A percentile compares a stretch with the other conserved stretches of the same genome.
Evolutionary conservation across 371 early-diverging fungal species (phyloP).

Genomic region (Lichtheimia ramosa): DNA sequence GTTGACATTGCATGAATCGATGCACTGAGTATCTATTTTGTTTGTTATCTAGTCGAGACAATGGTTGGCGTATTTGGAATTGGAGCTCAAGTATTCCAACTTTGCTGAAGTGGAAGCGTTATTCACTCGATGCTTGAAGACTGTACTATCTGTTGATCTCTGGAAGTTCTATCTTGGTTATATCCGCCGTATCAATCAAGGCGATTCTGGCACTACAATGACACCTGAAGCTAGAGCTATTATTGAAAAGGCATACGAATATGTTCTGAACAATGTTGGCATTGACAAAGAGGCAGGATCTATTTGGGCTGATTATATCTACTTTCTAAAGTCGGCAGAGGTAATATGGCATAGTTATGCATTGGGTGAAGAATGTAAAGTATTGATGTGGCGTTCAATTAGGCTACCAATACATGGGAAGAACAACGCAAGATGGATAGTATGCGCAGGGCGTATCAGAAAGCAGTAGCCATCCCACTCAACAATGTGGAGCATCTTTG

Average conservation of each 20-base stretch:
- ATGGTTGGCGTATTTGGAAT: conserved; percentile 84
- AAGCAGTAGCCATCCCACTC: conserved; percentile 84
- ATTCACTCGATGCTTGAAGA: conserved; percentile 81
- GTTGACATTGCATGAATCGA: too few species aligned
- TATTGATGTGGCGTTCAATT: background rate
- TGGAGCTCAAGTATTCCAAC: conserved; percentile 78
- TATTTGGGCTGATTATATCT: conserved; percentile 90
- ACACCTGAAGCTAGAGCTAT: conserved; percentile 71
- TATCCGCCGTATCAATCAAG: conserved; percentile 75
- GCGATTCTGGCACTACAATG: conserved; percentile 44
- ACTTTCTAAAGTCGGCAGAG: conserved; percentile 79
- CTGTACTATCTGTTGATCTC: conserved; percentile 82
- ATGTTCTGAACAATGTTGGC: conserved; percentile 85
- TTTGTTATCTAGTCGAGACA: conserved; percentile 62
- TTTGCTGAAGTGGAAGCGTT: conserved; percentile 80
- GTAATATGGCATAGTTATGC: conserved; percentile 42
- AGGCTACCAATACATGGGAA: conserved; percentile 81
- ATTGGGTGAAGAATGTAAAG: background rate
- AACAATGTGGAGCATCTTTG: conserved; percentile 88
- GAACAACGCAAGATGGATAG: conserved; percentile 86
- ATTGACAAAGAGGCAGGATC: conserved; percentile 87
- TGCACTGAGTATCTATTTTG: too few species aligned
- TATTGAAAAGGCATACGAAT: conserved; percentile 86
- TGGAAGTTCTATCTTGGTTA: conserved; percentile 90
- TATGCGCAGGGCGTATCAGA: conserved; percentile 85